Conservation (phyloP, 2,329 filamentous ascomycete species). For the Diaporthe velutina region DNA sequence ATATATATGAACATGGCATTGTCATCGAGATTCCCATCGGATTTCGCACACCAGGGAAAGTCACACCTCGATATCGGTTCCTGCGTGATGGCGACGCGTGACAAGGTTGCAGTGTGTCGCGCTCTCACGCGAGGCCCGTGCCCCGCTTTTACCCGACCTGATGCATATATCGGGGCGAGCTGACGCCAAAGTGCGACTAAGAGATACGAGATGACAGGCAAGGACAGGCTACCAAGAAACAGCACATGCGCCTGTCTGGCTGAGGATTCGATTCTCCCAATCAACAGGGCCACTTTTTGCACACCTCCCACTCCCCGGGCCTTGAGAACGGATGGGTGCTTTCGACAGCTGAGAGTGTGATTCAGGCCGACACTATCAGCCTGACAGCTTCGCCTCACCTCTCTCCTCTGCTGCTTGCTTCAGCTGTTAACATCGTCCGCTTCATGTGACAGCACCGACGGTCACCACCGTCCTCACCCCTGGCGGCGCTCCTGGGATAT, state of each 20-base stretch:
- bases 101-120: constrained; percentile 36
- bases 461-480: background rate
- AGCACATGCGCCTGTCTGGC: constrained; percentile 2
- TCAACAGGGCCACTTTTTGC: background rate
- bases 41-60: constrained; percentile 17
- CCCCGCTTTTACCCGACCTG: background rate
- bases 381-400: constrained; percentile 18
- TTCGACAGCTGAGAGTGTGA: constrained; percentile 12
- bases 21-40: constrained; percentile 12
- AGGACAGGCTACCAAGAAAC: constrained; percentile 4
- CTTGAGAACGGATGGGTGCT: background rate
- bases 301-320: constrained; percentile 3
- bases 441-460: background rate
- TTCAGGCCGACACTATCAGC: background rate
- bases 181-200: constrained; percentile 16
- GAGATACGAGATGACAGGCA: background rate
- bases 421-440: constrained; percentile 1
- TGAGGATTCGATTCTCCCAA: background rate
- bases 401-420: background rate
- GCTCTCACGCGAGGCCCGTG: constrained; percentile 37
- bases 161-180: constrained; percentile 26
- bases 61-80: constrained; percentile 31
- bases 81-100: constrained; percentile 38
- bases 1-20: constrained; percentile 24
- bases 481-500: background rate